A percentile compares a stretch with the other conserved stretches of the same genome.
Evolutionary conservation across 495 filamentous ascomycete genomes (phyloP).

Genomic region (Neurospora sp.): DNA sequence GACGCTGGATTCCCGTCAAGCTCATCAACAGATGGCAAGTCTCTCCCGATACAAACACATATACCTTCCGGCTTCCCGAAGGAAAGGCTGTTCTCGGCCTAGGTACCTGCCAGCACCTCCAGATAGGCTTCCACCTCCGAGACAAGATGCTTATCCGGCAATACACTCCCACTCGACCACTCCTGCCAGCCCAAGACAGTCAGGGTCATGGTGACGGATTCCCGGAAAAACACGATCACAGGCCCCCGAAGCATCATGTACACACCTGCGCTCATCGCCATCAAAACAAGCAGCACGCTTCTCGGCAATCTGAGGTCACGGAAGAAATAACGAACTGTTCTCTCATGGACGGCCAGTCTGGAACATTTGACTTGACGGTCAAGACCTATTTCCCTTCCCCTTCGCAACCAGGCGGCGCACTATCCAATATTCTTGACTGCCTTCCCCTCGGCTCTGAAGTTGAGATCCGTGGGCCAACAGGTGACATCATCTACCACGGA

Average conservation of each 20-base stretch:
- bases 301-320: not conserved
- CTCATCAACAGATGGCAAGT: slow-evolving; percentile 11
- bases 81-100: slow-evolving; percentile 14
- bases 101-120: slow-evolving; percentile 24
- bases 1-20: slow-evolving; percentile 13
- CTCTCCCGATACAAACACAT: slow-evolving; percentile 17
- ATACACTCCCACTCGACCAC: slow-evolving; percentile 8
- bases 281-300: not conserved
- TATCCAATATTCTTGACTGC: not conserved
- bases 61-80: slow-evolving; percentile 21
- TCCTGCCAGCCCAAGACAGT: not conserved
- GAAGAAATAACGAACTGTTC: not conserved
- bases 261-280: not conserved
- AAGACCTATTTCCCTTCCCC: slow-evolving; percentile 6
- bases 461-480: not conserved
- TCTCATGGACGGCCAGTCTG: not conserved
- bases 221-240: not conserved
- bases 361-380: slow-evolving; percentile 4
- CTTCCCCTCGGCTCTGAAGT: not conserved
- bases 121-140: slow-evolving; percentile 23
- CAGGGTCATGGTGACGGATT: not conserved
- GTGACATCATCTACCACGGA: not conserved
- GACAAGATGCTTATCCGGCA: slow-evolving; percentile 14
- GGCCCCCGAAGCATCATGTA: not conserved
- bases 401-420: slow-evolving; percentile 5